phyloP scores from a whole-genome alignment of 164 flowering plant genomes.

The Nymphaea colorata region DNA sequence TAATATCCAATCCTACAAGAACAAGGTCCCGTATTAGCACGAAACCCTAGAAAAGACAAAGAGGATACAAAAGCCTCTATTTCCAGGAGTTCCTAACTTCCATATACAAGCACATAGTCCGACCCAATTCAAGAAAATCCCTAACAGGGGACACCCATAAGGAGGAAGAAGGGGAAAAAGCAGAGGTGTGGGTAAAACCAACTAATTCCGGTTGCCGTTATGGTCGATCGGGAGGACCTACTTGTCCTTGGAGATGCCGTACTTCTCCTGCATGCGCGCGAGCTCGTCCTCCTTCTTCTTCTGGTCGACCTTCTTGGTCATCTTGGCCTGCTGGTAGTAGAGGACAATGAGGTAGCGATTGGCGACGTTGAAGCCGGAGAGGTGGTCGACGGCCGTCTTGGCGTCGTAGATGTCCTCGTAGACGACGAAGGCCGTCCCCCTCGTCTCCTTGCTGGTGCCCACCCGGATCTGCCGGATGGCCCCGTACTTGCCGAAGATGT shows the following conservation, averaged over 20 bases:
- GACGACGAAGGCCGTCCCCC: conserved; percentile 92
- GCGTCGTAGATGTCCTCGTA: conserved; percentile 98
- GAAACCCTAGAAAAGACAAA: no score
- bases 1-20: not conserved
- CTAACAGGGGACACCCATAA: no score
- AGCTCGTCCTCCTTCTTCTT: conserved; percentile 95
- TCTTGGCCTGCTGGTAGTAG: conserved; percentile 95
- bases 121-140: no score
- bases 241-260: conserved; percentile 83
- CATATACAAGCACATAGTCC: no score
- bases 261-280: conserved; percentile 85
- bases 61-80: not conserved
- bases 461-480: conserved; percentile 88
- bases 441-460: conserved; percentile 83
- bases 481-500: conserved; percentile 95
- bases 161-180: no score
- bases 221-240: conserved; percentile 5
- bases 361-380: conserved; percentile 95
- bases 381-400: conserved; percentile 92
- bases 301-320: conserved; percentile 90
- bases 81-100: no score
- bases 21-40: no score
- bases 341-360: conserved; percentile 84
- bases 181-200: no score
- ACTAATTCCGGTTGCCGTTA: no score